These are phyloP conservation scores for Fraxinus velutina DNA, from an alignment of 305 asterid genomes.

Conservation along the genomic window DNA sequence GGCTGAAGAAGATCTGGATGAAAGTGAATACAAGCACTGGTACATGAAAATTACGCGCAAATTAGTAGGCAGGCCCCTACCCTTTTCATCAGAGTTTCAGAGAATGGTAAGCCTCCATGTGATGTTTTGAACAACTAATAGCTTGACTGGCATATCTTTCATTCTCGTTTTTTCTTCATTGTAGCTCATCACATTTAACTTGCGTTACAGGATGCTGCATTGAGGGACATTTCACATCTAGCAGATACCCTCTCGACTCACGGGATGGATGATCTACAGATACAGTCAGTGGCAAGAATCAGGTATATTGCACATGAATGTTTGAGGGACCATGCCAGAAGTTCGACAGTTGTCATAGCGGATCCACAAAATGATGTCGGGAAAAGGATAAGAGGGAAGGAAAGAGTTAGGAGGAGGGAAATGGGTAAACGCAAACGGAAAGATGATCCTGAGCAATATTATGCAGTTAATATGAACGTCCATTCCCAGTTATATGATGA, in stretches of 20 bases:
- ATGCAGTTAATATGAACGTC: conserved; percentile 25
- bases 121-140: neutral
- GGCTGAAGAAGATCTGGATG: conserved; percentile 80
- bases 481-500: conserved; percentile 35
- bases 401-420: conserved; percentile 74
- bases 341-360: conserved; percentile 32
- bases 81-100: conserved; percentile 83
- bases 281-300: conserved; percentile 63
- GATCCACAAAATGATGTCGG: conserved; percentile 50
- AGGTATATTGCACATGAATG: conserved; percentile 67
- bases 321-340: conserved; percentile 64
- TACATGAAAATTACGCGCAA: conserved; percentile 62
- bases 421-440: conserved; percentile 63
- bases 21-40: conserved; percentile 84
- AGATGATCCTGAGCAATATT: conserved; percentile 58
- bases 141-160: neutral
- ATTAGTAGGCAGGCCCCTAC: conserved; percentile 78
- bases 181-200: neutral
- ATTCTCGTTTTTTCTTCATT: neutral
- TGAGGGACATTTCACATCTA: conserved; percentile 73
- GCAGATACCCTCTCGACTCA: conserved; percentile 73
- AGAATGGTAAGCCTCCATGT: conserved; percentile 59
- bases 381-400: conserved; percentile 68
- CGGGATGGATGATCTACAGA: conserved; percentile 87
- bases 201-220: conserved; percentile 53